These are phyloP conservation scores for Debaryomycetaceae sp. DNA, from an alignment of 1,139 yeast species.

Conservation along the genomic window DNA sequence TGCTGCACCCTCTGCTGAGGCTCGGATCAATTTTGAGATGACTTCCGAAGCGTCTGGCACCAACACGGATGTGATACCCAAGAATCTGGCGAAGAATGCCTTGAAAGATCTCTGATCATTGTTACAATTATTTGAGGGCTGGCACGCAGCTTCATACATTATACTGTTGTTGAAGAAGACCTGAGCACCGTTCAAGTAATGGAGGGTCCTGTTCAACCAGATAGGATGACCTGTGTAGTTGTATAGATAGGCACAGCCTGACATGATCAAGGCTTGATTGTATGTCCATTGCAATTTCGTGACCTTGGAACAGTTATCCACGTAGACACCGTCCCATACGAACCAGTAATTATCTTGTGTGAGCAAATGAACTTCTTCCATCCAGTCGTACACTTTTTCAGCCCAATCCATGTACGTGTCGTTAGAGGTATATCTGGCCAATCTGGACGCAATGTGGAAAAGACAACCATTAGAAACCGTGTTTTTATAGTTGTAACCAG, in stretches of 20 bases:
- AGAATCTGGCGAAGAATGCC: slow-evolving; percentile 73
- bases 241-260: slow-evolving; percentile 82
- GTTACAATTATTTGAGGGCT: slow-evolving; percentile 59
- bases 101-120: slow-evolving; percentile 90
- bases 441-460: slow-evolving; percentile 82
- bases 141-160: slow-evolving; percentile 84
- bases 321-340: slow-evolving; percentile 77
- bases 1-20: slow-evolving; percentile 80
- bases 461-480: slow-evolving; percentile 88
- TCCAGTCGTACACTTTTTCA: slow-evolving; percentile 80
- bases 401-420: slow-evolving; percentile 76
- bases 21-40: slow-evolving; percentile 50
- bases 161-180: slow-evolving; percentile 57
- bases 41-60: slow-evolving; percentile 56
- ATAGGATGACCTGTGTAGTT: slow-evolving; percentile 63
- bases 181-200: slow-evolving; percentile 50
- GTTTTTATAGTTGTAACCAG: slow-evolving; percentile 91
- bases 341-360: slow-evolving; percentile 44
- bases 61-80: slow-evolving; percentile 71
- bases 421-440: slow-evolving; percentile 79
- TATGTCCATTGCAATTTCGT: slow-evolving; percentile 79
- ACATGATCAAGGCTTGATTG: slow-evolving; percentile 75
- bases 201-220: slow-evolving; percentile 65
- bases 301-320: slow-evolving; percentile 60
- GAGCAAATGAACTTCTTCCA: slow-evolving; percentile 58